A percentile compares a stretch with the other conserved stretches of the same genome.
These are phyloP conservation scores for Mycena galericulata DNA, from an alignment of 768 basidiomycete genomes.

Conservation along the genomic window DNA sequence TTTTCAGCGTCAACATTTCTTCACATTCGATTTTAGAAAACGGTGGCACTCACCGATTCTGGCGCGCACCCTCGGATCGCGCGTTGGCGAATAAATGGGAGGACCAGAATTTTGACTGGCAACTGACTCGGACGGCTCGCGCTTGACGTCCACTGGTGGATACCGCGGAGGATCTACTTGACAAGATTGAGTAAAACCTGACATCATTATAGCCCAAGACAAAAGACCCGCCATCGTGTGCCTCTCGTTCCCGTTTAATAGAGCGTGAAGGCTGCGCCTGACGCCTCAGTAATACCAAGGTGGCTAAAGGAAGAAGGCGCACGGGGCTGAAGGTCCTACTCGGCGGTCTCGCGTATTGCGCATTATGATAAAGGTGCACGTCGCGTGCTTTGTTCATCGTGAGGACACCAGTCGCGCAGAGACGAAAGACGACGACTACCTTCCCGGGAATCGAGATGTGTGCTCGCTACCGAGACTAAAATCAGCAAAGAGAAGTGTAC, in stretches of 20 bases:
- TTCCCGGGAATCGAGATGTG: too few species aligned
- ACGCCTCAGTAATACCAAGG: not conserved
- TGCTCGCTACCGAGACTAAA: too few species aligned
- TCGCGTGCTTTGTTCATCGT: too few species aligned
- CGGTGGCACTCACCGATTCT: not conserved
- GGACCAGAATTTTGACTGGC: too few species aligned
- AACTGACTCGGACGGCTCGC: not conserved
- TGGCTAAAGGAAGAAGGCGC: not conserved
- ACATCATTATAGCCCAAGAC: too few species aligned
- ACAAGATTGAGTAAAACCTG: not conserved
- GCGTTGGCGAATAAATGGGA: not conserved
- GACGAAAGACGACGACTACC: too few species aligned
- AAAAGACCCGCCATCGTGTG: not conserved
- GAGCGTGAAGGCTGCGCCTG: not conserved
- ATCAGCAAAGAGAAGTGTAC: not conserved
- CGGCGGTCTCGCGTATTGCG: not conserved
- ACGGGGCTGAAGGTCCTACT: conserved; percentile 9
- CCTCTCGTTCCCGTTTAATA: conserved; percentile 17
- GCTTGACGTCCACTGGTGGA: not conserved
- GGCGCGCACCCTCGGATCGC: conserved; percentile 8
- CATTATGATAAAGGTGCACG: too few species aligned
- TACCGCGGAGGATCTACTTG: not conserved
- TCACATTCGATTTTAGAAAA: not conserved
- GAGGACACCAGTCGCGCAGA: too few species aligned
- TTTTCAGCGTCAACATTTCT: not conserved